These are phyloP conservation scores for Tremellales sp. DNA, from an alignment of 1,284 basidiomycete genomes.

Conservation along the genomic window DNA sequence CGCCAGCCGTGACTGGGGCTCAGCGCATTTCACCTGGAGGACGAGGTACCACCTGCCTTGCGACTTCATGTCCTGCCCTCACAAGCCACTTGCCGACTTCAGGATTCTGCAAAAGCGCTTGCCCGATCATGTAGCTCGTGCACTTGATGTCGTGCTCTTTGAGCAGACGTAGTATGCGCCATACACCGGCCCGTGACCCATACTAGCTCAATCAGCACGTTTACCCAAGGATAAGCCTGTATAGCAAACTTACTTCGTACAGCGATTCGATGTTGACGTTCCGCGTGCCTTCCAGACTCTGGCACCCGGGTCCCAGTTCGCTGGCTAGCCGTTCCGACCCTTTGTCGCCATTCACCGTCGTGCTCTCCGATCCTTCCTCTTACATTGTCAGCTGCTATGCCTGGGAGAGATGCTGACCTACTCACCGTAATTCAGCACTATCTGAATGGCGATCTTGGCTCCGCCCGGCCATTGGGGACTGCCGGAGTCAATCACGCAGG, in stretches of 20 bases:
- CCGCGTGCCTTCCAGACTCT: conserved; percentile 24
- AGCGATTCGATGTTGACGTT: conserved; percentile 44
- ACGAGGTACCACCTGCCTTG: conserved; percentile 6
- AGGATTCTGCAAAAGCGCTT: conserved; percentile 45
- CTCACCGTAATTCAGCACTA: conserved; percentile 45
- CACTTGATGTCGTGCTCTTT: conserved; percentile 33
- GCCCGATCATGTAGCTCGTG: conserved; percentile 44
- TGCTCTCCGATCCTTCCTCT: conserved; percentile 48
- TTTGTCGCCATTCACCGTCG: conserved; percentile 38
- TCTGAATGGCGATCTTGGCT: conserved; percentile 19
- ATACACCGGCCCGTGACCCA: conserved; percentile 47
- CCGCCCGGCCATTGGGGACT: conserved; percentile 18
- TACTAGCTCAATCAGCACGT: no score
- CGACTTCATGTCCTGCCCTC: conserved; percentile 41
- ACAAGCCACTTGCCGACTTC: conserved; percentile 36
- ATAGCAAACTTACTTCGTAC: conserved; percentile 24
- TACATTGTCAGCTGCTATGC: background rate
- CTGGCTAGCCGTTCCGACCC: conserved; percentile 37
- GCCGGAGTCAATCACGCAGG: background rate
- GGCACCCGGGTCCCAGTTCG: conserved; percentile 29
- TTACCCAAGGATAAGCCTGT: background rate
- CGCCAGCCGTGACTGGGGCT: conserved; percentile 41
- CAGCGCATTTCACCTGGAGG: background rate
- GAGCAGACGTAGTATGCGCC: conserved; percentile 45
- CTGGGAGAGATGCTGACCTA: background rate